These are phyloP conservation scores for Geranium brycei DNA, from an alignment of 345 rosid genomes.

Conservation along the genomic window DNA sequence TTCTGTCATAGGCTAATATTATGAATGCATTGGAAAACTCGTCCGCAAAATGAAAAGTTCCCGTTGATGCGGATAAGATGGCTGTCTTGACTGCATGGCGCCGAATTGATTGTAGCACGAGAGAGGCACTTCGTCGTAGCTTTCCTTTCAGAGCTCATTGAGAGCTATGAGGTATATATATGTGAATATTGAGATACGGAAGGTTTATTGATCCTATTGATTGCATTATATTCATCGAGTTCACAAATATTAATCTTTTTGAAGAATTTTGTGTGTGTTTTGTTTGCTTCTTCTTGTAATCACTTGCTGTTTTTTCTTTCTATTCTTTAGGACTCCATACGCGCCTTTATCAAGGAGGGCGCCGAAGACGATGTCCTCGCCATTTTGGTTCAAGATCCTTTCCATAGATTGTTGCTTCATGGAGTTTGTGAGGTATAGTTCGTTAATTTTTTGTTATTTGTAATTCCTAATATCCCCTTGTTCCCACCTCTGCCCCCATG, in stretches of 20 bases:
- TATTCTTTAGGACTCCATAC: constrained; percentile 41
- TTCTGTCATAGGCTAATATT: constrained; percentile 47
- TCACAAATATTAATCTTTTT: too few relatives aligned
- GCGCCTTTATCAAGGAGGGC: constrained; percentile 43
- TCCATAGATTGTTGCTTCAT: constrained; percentile 77
- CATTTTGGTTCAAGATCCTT: constrained; percentile 72
- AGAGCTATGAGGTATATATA: constrained; percentile 59
- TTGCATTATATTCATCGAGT: too few relatives aligned
- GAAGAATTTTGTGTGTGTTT: too few relatives aligned
- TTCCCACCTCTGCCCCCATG: too few relatives aligned
- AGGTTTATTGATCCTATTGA: too few relatives aligned
- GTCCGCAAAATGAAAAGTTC: constrained; percentile 38
- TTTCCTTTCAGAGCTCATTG: constrained; percentile 68
- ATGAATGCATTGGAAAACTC: constrained; percentile 33
- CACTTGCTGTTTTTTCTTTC: constrained; percentile 3
- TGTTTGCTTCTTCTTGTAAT: background rate
- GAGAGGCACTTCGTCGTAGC: constrained; percentile 86
- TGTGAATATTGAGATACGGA: background rate
- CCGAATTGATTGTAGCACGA: constrained; percentile 65
- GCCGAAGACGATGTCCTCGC: constrained; percentile 46
- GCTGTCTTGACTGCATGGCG: constrained; percentile 73
- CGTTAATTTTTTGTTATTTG: background rate
- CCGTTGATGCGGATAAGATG: constrained; percentile 49
- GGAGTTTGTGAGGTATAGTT: constrained; percentile 83
- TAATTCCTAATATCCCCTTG: too few relatives aligned